Base-by-base conservation (phyloP, 768 basidiomycete genomes). In the Agrocybe praecox region DNA sequence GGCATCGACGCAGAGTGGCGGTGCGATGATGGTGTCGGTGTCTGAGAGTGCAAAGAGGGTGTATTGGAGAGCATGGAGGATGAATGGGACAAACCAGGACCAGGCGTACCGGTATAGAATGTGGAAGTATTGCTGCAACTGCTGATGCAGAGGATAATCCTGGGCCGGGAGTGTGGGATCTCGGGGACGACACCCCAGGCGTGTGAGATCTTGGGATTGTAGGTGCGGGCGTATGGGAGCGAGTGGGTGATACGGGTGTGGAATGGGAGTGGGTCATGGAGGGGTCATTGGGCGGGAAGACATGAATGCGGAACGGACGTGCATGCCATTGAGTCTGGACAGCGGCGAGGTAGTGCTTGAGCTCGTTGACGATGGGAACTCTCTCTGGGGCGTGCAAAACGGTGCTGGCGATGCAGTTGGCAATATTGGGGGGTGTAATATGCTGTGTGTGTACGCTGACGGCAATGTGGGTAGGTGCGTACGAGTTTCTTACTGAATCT, bases 221-320 rank as follows among this genome's bases (percentile, higher is more conserved):
- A n/a, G n/a, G n/a, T n/a, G 71, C 69, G 48, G 79, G 74, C 7
- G 76, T 77, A 61, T 77, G 75, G 21, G 79, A 70, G 58, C 76
- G 74, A 57, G 72, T 65, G 17, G 75, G 73, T 12, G 76, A 73
- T 67, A 53, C 75, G 9, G 49, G 70, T 46, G 76, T 49, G 17
- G 57, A 29, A 29, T 29, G n/a, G n/a, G 26, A 22, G 9, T n/a
- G n/a, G n/a, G n/a, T n/a, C n/a, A 51, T 72, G 40, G 80, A 74
- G 83, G 78, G 56, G 79, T 79, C 21, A 76, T 71, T 6, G 80
- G 77, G 59, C 78, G 76, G 47, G 75, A 76, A 40, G 82, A 74
- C 70, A 80, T 77, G 34, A 87, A 89, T 26, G 78, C 69, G 50
- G 87, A 86, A 60, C 86, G 80, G 59, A 78, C 72, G 69, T 87